These are phyloP conservation scores for Rhodotorula sp. DNA, from an alignment of 1,284 basidiomycete species.

Conservation along the genomic window DNA sequence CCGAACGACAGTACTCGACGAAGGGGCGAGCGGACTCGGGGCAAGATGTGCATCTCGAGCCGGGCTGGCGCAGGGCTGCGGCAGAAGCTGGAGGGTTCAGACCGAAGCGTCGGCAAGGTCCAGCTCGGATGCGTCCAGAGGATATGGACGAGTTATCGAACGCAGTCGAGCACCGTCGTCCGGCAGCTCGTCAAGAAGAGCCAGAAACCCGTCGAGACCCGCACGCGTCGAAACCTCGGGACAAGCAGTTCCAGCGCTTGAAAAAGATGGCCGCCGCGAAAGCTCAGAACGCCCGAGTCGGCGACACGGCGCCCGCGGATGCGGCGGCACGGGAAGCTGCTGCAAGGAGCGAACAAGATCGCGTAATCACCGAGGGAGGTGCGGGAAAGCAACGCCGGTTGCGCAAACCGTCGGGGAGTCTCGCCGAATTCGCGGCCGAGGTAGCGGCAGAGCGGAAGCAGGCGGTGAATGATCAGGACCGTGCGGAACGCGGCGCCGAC, in stretches of 20 bases:
- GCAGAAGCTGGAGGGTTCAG: neutral
- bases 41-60: neutral
- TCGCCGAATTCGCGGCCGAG: neutral
- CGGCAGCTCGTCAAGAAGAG: neutral
- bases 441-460: neutral
- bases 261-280: neutral
- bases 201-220: neutral
- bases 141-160: neutral
- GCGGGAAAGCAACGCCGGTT: neutral
- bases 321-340: neutral
- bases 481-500: neutral
- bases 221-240: neutral
- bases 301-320: neutral
- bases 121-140: neutral
- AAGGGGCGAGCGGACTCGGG: no score
- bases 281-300: neutral
- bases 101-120: neutral
- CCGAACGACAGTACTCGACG: no score
- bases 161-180: neutral
- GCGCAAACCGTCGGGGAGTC: neutral
- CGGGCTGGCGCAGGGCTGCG: neutral
- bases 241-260: constrained; percentile 5
- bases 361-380: neutral
- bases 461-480: neutral
- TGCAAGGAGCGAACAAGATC: neutral